Evolutionary conservation across 352 stramenopile species (phyloP).

Genomic region (Phytophthora podocarpi): DNA sequence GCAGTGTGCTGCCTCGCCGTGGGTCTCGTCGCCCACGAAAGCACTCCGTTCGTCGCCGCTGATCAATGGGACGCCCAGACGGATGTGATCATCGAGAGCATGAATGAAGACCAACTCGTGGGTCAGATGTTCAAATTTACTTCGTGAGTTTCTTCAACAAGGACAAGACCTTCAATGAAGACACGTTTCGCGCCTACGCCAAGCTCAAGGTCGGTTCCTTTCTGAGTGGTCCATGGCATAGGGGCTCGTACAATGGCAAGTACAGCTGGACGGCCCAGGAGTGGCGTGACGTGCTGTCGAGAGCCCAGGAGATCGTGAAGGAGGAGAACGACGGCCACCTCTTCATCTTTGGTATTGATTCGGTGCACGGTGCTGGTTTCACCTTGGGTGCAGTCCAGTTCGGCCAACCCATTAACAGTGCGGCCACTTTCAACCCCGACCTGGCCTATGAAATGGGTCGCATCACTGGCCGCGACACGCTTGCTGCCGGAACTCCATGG

Average conservation of each 20-base stretch:
- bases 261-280: conserved; percentile 62
- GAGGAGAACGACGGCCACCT: conserved; percentile 63
- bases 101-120: conserved; percentile 49
- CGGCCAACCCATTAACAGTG: conserved; percentile 88
- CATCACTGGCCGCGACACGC: conserved; percentile 80
- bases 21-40: conserved; percentile 14
- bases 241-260: conserved; percentile 30
- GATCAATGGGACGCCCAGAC: conserved; percentile 41
- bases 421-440: conserved; percentile 85
- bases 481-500: conserved; percentile 87
- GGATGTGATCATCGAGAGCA: conserved; percentile 39
- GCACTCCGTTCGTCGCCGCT: conserved; percentile 9
- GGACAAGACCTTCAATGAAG: conserved; percentile 62
- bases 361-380: conserved; percentile 89
- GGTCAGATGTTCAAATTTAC: conserved; percentile 91
- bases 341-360: conserved; percentile 91
- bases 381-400: conserved; percentile 80
- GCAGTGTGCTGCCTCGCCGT: conserved; percentile 29
- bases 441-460: conserved; percentile 70
- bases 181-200: conserved; percentile 65
- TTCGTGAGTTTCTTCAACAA: conserved; percentile 70
- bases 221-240: conserved; percentile 69
- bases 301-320: conserved; percentile 78
- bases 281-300: conserved; percentile 67
- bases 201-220: conserved; percentile 87